A percentile compares a stretch with the other conserved stretches of the same genome.
These are phyloP conservation scores for Saposhnikovia divaricata DNA, from an alignment of 129 eudicot species.

Conservation along the genomic window DNA sequence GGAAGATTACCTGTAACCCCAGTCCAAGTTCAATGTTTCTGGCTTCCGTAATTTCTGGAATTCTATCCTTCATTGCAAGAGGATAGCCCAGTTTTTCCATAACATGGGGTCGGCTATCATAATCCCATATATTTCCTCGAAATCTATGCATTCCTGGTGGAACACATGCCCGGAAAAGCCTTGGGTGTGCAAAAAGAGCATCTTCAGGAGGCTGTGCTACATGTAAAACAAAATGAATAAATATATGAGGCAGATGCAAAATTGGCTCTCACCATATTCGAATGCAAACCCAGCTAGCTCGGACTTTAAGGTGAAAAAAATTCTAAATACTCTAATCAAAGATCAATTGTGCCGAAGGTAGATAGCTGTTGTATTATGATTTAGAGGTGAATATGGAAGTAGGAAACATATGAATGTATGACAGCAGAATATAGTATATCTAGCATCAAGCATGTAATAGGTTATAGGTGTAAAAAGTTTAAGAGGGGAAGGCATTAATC, in stretches of 20 bases:
- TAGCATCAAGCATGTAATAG: background rate
- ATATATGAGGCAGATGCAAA: background rate
- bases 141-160: slow-evolving; percentile 99
- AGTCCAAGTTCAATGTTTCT: slow-evolving; percentile 95
- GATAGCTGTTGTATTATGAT: background rate
- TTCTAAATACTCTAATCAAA: background rate
- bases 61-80: slow-evolving; percentile 52
- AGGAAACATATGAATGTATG: background rate
- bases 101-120: slow-evolving; percentile 69
- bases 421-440: background rate
- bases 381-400: background rate
- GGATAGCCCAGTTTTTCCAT: slow-evolving; percentile 82
- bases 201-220: slow-evolving; percentile 92
- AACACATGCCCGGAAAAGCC: slow-evolving; percentile 95
- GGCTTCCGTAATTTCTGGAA: slow-evolving; percentile 91
- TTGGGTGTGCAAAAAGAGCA: slow-evolving; percentile 93
- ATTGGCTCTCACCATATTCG: background rate
- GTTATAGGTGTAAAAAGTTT: background rate
- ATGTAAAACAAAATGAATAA: slow-evolving; percentile 7
- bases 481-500: background rate
- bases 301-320: background rate
- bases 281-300: background rate
- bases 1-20: slow-evolving; percentile 68
- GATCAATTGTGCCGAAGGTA: background rate
- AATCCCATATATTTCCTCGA: slow-evolving; percentile 95